Evolutionary conservation across 345 rosid genomes (phyloP), one percentile per base, ranked within the genome.

Genomic region (Populus alba): DNA sequence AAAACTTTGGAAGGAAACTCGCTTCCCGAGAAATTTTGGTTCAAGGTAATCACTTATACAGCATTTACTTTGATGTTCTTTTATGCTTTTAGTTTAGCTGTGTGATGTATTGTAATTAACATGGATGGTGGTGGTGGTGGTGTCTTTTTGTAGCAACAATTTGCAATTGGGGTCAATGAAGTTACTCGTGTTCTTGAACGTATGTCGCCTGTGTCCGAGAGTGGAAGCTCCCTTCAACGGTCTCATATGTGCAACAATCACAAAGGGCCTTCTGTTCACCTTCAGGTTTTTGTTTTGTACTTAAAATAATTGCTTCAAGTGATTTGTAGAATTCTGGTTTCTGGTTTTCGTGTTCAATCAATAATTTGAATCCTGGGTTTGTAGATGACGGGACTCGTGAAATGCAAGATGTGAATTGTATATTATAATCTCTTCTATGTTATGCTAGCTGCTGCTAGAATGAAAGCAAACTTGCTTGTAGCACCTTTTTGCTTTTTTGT

Each of bases 161-260:
- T 94, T 63, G 87, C 98, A 6, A 82, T 94, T 78, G 98, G 98
- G 74, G 90, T 92, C 74, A 94, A 94, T 75, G 98, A 94, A 66
- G 97, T 94, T n/a, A 91, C 95, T 5, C 93, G 95, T 65, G 81
- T 75, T 77, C 91, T 94, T n/a, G 97, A 94, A 80, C 77, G 91
- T 41, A 94, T 92, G 97, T 70, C 80, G 38, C 81, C 87, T 7
- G 63, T 59, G 68, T 53, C 72, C 68, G 88, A 73, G 20, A 57
- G 37, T 63, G 82, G 78, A 51, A 71, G 35, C 45, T 27, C 72
- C 55, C 37, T 71, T 20, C 79, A 35, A 45, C 66, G 81, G 68
- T 70, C 68, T 18, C 70, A 13, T 74, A 8, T 38, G 2, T 67
- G 61, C 72, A 49, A 76, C 71, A 75, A 75, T 29, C 73, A 41